Conservation (phyloP, 129 eudicot genomes). For the Centrapalus pauciflorus region DNA sequence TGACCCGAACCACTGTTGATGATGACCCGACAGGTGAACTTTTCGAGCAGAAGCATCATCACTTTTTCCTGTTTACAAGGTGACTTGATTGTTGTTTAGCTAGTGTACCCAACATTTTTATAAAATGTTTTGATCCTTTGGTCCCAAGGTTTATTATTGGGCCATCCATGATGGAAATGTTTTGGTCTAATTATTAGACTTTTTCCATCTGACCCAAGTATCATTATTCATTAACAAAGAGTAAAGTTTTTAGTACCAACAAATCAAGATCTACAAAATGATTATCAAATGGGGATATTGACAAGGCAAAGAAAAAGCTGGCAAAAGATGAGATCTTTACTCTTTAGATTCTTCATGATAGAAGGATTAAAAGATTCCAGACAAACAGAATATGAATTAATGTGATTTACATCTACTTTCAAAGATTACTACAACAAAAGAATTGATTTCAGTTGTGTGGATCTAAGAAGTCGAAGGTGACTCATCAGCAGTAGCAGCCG, state of each 20-base stretch:
- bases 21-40: too few relatives aligned
- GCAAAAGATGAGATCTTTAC: constrained; percentile 16
- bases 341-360: constrained; percentile 17
- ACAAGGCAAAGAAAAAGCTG: neutral
- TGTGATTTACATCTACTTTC: constrained; percentile 41
- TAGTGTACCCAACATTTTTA: too few relatives aligned
- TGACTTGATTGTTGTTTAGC: too few relatives aligned
- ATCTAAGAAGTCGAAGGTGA: constrained; percentile 42
- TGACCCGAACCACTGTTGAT: too few relatives aligned
- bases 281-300: neutral
- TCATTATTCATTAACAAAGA: neutral
- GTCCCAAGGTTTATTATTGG: neutral
- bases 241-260: neutral
- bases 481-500: constrained; percentile 47
- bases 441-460: constrained; percentile 15
- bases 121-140: neutral
- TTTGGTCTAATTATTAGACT: neutral
- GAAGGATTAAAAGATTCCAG: constrained; percentile 12
- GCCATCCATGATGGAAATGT: neutral
- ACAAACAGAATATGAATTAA: constrained; percentile 20
- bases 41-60: too few relatives aligned
- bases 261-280: constrained; percentile 1
- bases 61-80: too few relatives aligned
- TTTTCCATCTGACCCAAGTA: too few relatives aligned
- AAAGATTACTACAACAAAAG: constrained; percentile 12